Evolutionary conservation across 2,329 filamentous ascomycete species (phyloP).

Genomic region (Lachnellula occidentalis): DNA sequence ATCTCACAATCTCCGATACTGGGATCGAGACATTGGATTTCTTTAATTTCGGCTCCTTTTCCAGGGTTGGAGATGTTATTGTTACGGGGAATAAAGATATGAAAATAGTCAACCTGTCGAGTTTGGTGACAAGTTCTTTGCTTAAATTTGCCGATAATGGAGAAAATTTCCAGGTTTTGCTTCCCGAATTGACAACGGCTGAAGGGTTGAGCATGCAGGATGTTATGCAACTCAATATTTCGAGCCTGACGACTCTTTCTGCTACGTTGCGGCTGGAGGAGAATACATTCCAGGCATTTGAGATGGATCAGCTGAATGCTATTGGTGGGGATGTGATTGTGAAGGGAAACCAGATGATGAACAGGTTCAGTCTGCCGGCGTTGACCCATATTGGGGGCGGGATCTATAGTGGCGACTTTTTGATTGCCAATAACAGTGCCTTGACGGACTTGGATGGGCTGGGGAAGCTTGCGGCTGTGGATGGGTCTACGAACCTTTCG

Average conservation of each 20-base stretch:
- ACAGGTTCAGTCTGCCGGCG: neutral
- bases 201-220: neutral
- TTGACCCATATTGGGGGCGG: neutral
- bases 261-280: neutral
- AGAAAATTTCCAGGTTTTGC: neutral
- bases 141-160: constrained; percentile 3
- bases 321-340: constrained; percentile 7
- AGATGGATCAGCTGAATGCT: neutral
- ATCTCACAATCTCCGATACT: constrained; percentile 2
- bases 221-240: neutral
- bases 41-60: constrained; percentile 6
- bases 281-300: constrained; percentile 4
- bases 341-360: constrained; percentile 1
- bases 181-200: neutral
- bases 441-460: neutral
- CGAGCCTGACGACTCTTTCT: neutral
- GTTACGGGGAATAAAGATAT: constrained; percentile 5
- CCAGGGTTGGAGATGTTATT: neutral
- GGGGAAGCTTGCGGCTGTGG: neutral
- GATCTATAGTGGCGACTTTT: neutral
- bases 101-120: constrained; percentile 4
- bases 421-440: constrained; percentile 4
- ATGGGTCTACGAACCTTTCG: constrained; percentile 4
- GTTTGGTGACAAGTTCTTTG: neutral
- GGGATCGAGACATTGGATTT: constrained; percentile 7